Conservation (phyloP, 1,284 basidiomycete genomes). For the Rugiboletus extremiorientalis region DNA sequence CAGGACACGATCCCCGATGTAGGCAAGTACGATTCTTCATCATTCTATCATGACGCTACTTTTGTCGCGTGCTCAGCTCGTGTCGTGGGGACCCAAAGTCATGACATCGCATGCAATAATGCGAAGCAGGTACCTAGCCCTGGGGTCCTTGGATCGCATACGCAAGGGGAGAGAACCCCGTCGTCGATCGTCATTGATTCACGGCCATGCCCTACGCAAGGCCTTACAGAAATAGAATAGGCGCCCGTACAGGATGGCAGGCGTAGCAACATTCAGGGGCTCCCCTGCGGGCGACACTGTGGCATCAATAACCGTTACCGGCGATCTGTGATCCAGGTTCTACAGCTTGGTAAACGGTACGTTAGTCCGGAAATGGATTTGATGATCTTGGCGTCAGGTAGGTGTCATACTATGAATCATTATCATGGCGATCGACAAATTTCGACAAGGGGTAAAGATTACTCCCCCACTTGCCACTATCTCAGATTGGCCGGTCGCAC, state of each 20-base stretch:
- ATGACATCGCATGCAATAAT: neutral
- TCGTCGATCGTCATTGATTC: neutral
- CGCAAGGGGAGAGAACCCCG: neutral
- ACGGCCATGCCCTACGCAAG: neutral
- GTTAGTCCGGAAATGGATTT: conserved; percentile 12
- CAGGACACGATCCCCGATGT: neutral
- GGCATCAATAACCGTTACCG: neutral
- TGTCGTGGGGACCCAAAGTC: neutral
- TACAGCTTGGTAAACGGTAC: conserved; percentile 29
- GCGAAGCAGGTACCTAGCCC: neutral
- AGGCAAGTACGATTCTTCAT: neutral
- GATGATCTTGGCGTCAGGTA: neutral
- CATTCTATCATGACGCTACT: neutral
- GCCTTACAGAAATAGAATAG: neutral
- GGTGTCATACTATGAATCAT: too few relatives aligned
- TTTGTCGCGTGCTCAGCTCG: neutral
- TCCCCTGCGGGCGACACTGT: neutral
- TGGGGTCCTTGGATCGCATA: neutral
- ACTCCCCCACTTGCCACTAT: too few relatives aligned
- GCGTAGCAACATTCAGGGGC: neutral
- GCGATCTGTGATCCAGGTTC: conserved; percentile 2
- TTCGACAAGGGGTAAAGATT: too few relatives aligned
- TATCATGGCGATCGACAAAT: neutral
- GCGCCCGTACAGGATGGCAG: conserved; percentile 32
- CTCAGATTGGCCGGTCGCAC: neutral